Percentiles rank a stretch among this genome's conserved stretches.
Conservation (phyloP, 2,329 filamentous ascomycete species). For the Beauveria medogensis region DNA sequence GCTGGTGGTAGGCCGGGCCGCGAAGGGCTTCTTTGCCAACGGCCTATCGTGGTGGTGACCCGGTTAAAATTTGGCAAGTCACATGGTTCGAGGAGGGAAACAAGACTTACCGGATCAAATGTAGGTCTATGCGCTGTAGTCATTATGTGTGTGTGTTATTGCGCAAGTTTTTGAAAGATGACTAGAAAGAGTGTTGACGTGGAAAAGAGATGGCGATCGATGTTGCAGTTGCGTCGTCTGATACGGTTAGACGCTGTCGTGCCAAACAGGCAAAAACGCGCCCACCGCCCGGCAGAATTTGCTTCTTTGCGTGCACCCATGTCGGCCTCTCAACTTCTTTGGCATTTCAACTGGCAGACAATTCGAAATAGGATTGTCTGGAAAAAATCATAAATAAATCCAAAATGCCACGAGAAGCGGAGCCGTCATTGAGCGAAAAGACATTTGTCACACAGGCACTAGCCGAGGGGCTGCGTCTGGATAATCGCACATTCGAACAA, state of each 20-base stretch:
- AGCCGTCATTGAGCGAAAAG: slow-evolving; percentile 82
- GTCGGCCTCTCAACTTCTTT: neutral
- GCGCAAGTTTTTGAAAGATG: neutral
- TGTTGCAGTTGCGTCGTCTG: neutral
- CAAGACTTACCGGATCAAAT: slow-evolving; percentile 71
- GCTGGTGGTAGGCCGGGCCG: slow-evolving; percentile 91
- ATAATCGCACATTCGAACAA: slow-evolving; percentile 73
- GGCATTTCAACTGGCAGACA: neutral
- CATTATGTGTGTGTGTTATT: slow-evolving; percentile 32
- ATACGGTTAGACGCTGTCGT: neutral
- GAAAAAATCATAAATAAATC: slow-evolving; percentile 8
- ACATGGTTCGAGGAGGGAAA: neutral
- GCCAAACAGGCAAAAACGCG: neutral
- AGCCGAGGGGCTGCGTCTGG: slow-evolving; percentile 70
- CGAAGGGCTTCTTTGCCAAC: slow-evolving; percentile 90
- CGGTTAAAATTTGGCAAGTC: slow-evolving; percentile 14
- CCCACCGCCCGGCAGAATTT: slow-evolving; percentile 46
- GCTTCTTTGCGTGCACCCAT: slow-evolving; percentile 13
- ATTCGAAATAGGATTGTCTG: neutral
- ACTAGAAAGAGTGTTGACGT: neutral
- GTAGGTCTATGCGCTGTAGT: slow-evolving; percentile 75
- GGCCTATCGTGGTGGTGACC: slow-evolving; percentile 44
- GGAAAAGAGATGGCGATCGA: neutral
- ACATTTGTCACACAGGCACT: slow-evolving; percentile 80
- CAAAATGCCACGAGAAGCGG: slow-evolving; percentile 83